Conservation (phyloP, 768 basidiomycete genomes). For the Phanerodontia chrysosporium region DNA sequence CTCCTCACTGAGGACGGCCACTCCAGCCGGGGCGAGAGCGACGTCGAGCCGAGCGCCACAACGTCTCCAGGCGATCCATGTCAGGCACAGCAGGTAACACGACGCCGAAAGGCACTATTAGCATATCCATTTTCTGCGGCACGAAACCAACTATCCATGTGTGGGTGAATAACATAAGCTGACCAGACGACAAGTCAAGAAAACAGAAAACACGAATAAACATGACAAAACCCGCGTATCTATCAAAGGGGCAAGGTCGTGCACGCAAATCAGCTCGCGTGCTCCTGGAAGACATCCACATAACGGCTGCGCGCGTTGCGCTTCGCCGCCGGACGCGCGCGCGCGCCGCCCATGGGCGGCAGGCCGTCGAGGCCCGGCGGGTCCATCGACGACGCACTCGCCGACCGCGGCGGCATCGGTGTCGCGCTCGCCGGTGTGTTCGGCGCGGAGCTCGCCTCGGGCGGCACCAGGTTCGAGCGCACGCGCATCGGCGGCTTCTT, state of each 20-base stretch:
- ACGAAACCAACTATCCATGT: background rate
- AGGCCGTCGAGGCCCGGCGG: constrained; percentile 11
- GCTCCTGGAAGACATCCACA: constrained; percentile 77
- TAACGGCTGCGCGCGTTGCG: constrained; percentile 79
- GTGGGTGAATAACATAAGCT: background rate
- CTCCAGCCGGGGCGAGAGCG: too few species aligned
- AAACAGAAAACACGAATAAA: background rate
- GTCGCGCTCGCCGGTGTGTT: constrained; percentile 25
- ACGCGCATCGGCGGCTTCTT: constrained; percentile 50
- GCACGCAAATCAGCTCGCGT: background rate
- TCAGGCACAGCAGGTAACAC: too few species aligned
- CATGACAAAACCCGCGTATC: background rate
- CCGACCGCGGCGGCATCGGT: constrained; percentile 16
- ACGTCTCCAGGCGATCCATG: too few species aligned
- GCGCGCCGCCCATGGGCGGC: constrained; percentile 41
- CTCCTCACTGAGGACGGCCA: too few species aligned
- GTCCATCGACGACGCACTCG: constrained; percentile 14
- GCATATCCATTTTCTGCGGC: background rate
- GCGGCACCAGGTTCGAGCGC: constrained; percentile 63
- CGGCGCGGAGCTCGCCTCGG: constrained; percentile 32
- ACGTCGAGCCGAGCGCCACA: too few species aligned
- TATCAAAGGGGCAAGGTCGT: background rate
- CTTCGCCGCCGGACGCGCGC: constrained; percentile 63
- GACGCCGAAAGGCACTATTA: background rate
- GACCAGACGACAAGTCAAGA: background rate